Evolutionary conservation across 1,284 basidiomycete genomes (phyloP), one percentile per base, ranked within the genome.

Genomic region (Mrakiaceae sp.): DNA sequence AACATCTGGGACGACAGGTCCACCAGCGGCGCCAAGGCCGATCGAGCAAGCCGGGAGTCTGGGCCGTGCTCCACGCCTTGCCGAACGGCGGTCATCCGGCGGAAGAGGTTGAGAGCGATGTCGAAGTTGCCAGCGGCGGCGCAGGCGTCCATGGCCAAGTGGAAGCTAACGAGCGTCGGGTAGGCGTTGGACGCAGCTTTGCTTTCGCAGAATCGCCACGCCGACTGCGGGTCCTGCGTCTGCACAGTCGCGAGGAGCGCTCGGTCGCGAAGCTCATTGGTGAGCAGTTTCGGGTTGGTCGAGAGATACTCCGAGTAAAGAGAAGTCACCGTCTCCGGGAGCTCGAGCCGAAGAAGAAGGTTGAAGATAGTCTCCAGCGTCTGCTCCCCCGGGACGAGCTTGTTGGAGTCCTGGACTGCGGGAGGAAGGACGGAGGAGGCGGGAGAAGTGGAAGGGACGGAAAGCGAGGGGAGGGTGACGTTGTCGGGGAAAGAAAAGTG

Each of bases 331-430:
- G 60, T 61, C 27, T 58, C 12, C 27, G 62, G 62, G 40, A 46
- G 52, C 27, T 27, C 55, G 39, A 63, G 47, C 16, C 47, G 2
- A 16, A 58, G 47, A 55, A 63, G 55, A 10, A 63, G 55, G 55
- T 63, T 58, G 55, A 63, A 58, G 57, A 43, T 42, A 11, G 62
- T 48, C 39, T 63, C 56, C 49, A 58, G 27, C 3, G 43, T 43
- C 53, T 57, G 54, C 54, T 63, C 47, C 40, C 53, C 62, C 5
- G n/a, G 27, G 48, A 12, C n/a, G 27, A 49, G 49, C 27, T 51
- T 58, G 10, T 49, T 27, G 1, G 27, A 27, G 27, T 27, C 27
- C 27, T 27, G 27, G 27, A 27, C 2, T 27, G 27, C 27, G 27
- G 27, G 27, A 27, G 27, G 27, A 27, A 27, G 27, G 27, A 27